Evolutionary conservation across 129 eudicot genomes (phyloP).

Genomic region (Helianthus annuus): DNA sequence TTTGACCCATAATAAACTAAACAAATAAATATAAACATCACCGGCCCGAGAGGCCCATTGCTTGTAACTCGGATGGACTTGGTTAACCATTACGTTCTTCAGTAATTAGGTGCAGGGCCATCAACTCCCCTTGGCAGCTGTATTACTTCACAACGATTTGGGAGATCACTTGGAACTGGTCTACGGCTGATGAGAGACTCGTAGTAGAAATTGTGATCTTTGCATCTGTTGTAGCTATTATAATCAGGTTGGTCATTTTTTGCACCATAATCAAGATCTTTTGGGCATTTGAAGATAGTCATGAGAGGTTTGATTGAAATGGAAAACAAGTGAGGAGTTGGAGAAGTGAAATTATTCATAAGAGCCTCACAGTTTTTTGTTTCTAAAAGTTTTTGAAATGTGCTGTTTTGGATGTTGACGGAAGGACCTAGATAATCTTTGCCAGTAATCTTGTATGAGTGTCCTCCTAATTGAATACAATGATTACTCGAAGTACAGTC

Average conservation of each 20-base stretch:
- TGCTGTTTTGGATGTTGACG: neutral
- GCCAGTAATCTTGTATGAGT: neutral
- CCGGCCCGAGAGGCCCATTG: no score
- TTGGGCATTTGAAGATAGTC: conserved; percentile 42
- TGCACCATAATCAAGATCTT: neutral
- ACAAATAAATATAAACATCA: no score
- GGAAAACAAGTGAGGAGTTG: conserved; percentile 14
- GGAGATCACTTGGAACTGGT: conserved; percentile 9
- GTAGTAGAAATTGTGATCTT: conserved; percentile 9
- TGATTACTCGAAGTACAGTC: neutral
- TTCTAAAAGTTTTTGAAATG: neutral
- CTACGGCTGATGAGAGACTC: neutral
- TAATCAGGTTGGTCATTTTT: neutral
- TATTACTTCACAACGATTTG: neutral
- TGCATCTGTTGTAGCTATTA: conserved; percentile 3
- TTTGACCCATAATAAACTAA: no score
- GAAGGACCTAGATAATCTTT: neutral
- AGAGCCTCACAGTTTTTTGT: conserved; percentile 12
- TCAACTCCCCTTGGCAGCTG: neutral
- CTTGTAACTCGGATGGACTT: no score
- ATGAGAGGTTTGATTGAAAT: neutral
- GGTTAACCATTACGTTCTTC: no score
- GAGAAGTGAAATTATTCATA: conserved; percentile 13
- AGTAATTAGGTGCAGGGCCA: no score
- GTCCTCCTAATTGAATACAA: neutral